Conservation (phyloP, 306 rosid species). For the Gynostemma pentaphyllum region DNA sequence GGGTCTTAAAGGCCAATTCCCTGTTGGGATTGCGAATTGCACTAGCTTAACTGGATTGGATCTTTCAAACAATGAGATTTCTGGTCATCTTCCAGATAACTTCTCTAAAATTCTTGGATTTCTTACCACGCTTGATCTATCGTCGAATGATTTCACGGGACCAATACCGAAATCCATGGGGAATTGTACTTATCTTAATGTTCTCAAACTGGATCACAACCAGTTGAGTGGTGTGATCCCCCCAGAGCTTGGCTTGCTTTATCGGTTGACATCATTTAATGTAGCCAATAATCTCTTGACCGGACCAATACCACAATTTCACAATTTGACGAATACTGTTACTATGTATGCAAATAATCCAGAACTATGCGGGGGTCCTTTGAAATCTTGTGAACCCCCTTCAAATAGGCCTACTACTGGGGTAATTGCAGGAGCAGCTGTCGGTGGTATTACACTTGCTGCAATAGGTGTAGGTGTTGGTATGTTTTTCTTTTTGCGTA, state of each 20-base stretch:
- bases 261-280: conserved; percentile 33
- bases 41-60: conserved; percentile 70
- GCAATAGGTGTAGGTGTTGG: conserved; percentile 35
- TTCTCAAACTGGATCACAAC: conserved; percentile 48
- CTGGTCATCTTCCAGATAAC: conserved; percentile 39
- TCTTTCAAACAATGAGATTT: conserved; percentile 51
- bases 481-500: conserved; percentile 55
- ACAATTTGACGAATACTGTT: accelerated
- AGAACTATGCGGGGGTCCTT: conserved; percentile 46
- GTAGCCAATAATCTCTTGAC: conserved; percentile 48
- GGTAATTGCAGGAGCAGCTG: conserved; percentile 66
- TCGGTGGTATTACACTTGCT: conserved; percentile 49
- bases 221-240: conserved; percentile 55
- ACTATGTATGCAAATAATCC: conserved; percentile 39
- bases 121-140: conserved; percentile 52
- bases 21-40: conserved; percentile 35
- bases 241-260: conserved; percentile 11
- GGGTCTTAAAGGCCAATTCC: conserved; percentile 78
- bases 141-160: conserved; percentile 60
- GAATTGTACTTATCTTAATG: conserved; percentile 43
- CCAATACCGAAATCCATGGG: conserved; percentile 28
- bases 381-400: conserved; percentile 7
- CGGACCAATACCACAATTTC: conserved; percentile 42
- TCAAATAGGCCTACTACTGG: conserved; percentile 29
- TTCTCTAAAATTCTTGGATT: not conserved